Conservation (phyloP, 192 early-diverging fungal genomes). For the Chytriomyces sp. region DNA sequence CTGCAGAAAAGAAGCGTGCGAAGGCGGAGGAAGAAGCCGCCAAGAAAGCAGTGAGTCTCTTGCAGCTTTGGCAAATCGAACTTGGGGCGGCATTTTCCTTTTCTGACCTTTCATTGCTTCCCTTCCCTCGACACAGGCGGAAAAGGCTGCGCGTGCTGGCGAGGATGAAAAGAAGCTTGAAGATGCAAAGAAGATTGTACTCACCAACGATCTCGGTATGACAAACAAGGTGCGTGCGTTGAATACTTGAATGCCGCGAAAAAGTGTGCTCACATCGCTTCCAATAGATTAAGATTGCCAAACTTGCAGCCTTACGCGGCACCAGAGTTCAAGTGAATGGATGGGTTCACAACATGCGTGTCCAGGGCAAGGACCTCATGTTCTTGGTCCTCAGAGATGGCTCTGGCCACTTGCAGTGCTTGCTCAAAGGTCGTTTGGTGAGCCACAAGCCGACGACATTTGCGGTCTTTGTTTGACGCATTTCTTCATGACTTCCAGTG, state of each 20-base stretch:
- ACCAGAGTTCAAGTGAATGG: constrained; percentile 80
- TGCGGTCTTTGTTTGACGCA: not conserved
- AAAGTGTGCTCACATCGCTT: constrained; percentile 12
- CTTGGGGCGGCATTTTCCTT: not conserved
- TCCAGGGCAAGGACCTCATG: constrained; percentile 96
- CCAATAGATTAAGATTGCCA: constrained; percentile 75
- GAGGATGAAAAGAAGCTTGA: constrained; percentile 80
- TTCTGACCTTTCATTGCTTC: not conserved
- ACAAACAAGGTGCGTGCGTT: constrained; percentile 61
- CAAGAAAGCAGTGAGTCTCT: constrained; percentile 18
- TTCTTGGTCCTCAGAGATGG: constrained; percentile 96
- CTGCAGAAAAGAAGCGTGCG: constrained; percentile 65
- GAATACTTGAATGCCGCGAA: not conserved
- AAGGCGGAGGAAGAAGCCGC: constrained; percentile 35
- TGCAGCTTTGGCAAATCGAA: not conserved
- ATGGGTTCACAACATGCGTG: constrained; percentile 95
- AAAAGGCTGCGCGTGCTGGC: constrained; percentile 48
- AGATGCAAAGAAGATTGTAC: constrained; percentile 79
- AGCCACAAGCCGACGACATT: constrained; percentile 12
- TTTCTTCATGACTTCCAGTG: constrained; percentile 57
- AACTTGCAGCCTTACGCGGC: constrained; percentile 66
- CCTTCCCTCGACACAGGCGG: constrained; percentile 30
- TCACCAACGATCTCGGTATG: constrained; percentile 76
- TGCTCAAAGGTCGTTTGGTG: constrained; percentile 83
- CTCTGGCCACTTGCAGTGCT: constrained; percentile 89